Base-by-base conservation (phyloP, 2,329 filamentous ascomycete genomes). In the Ophiostoma angusticollis region DNA sequence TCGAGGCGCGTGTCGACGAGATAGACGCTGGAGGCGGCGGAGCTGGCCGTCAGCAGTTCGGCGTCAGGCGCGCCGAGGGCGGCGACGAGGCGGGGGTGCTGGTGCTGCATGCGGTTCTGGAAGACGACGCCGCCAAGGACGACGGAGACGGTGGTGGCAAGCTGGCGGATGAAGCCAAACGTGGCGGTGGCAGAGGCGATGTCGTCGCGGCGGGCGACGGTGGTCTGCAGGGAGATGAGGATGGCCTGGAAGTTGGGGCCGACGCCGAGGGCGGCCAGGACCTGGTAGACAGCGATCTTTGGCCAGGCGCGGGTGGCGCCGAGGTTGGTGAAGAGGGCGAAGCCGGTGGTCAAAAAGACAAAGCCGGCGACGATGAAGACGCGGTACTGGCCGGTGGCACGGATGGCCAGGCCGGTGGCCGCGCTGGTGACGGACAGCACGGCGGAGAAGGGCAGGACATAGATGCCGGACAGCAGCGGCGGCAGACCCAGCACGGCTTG, bases 401-500 rank as follows among this genome's bases (percentile, higher is more conserved):
- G 59, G 32, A 69, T 70, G 41, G 59, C 47, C 14, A 59, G 45
- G 8, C 67, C 67, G 0, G 61, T 58, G 9, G 45, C 37, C 0
- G 64, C 63, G 9, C 67, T 65, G 4, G 58, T 50, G 4, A 66
- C 35, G 3, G 65, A 64, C 13, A 67, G 58, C n/a, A 61, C 56
- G 24, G 89, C 53, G 8, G 80, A 80, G 45, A 73, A 74, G 0
- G 84, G 79, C 12, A 91, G 65, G 13, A 85, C 57, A 52, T 84
- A 84, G 35, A 87, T 74, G 35, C 84, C 84, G 1, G 77, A 82
- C 22, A 80, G 61, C 25, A 87, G 70, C 0, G 84, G 79, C 0
- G 70, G 67, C 2, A 74, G 74, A 35, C 80, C 70, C 31, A 84
- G 66, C 37, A 83, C 76, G 37, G 78, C 72, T 59, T 93, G 84